Percentiles rank a stretch among this genome's conserved stretches.
These are phyloP conservation scores for Umbelopsis sp. DNA, from an alignment of 192 early-diverging fungal species.

Conservation along the genomic window DNA sequence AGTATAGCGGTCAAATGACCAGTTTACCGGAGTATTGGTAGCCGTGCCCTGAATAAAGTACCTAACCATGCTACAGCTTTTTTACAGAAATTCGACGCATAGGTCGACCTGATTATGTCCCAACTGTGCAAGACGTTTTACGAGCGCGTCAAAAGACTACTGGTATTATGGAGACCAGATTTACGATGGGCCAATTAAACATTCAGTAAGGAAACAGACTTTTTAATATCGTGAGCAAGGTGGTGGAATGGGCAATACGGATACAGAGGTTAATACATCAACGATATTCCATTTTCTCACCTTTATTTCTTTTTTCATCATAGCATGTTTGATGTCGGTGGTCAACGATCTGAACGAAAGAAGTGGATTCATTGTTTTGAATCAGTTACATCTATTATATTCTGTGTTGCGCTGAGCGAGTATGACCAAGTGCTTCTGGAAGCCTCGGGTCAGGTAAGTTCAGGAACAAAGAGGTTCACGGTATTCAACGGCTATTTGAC, in stretches of 20 bases:
- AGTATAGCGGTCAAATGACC: conserved; percentile 32
- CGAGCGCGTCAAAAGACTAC: conserved; percentile 95
- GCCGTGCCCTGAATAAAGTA: conserved; percentile 24
- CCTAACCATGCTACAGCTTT: conserved; percentile 68
- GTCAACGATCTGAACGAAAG: conserved; percentile 69
- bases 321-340: conserved; percentile 79
- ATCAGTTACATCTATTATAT: conserved; percentile 78
- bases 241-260: not conserved
- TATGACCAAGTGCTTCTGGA: conserved; percentile 86
- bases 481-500: not conserved
- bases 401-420: conserved; percentile 82
- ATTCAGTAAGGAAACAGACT: conserved; percentile 72
- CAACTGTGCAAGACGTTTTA: conserved; percentile 92
- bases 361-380: conserved; percentile 83
- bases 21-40: not conserved
- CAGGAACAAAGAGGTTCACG: not conserved
- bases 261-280: not conserved
- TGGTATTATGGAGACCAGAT: conserved; percentile 92
- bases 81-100: conserved; percentile 91
- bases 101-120: conserved; percentile 81
- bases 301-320: not conserved
- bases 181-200: conserved; percentile 88
- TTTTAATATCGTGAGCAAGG: conserved; percentile 20
- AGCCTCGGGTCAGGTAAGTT: conserved; percentile 54
- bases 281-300: not conserved